phyloP scores from a whole-genome alignment of 345 rosid species.

The Microcos paniculata region DNA sequence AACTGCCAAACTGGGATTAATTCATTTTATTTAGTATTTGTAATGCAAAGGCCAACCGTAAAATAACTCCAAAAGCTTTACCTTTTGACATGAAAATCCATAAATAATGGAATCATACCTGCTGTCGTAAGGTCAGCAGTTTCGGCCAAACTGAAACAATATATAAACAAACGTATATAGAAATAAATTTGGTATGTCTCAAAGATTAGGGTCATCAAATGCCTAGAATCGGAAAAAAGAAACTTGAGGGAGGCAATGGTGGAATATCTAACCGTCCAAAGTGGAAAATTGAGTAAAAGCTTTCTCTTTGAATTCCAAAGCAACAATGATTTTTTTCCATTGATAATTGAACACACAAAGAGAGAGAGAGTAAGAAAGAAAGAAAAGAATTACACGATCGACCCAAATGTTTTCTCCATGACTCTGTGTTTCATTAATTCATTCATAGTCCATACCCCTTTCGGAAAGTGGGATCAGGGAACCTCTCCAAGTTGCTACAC shows the following conservation, averaged over 20 bases:
- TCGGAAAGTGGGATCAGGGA: constrained; percentile 59
- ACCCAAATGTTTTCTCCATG: no score
- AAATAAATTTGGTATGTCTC: not conserved
- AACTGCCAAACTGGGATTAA: no score
- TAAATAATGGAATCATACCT: no score
- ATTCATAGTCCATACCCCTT: constrained; percentile 64
- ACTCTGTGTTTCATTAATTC: constrained; percentile 16
- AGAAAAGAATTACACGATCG: not conserved
- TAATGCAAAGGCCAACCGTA: not conserved
- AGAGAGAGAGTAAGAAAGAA: not conserved
- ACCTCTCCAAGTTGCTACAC: constrained; percentile 15
- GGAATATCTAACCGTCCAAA: constrained; percentile 30
- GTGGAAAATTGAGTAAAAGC: constrained; percentile 20
- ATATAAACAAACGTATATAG: no score
- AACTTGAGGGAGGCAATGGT: not conserved
- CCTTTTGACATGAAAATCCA: no score
- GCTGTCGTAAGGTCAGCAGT: no score
- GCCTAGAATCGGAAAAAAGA: not conserved
- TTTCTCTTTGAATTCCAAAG: constrained; percentile 11
- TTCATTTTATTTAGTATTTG: no score
- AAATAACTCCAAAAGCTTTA: not conserved
- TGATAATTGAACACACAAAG: constrained; percentile 4
- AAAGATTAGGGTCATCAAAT: not conserved
- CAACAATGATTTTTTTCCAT: constrained; percentile 28
- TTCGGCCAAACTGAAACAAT: no score